phyloP scores from a whole-genome alignment of 2,329 filamentous ascomycete genomes.

The Eutypella sp. region DNA sequence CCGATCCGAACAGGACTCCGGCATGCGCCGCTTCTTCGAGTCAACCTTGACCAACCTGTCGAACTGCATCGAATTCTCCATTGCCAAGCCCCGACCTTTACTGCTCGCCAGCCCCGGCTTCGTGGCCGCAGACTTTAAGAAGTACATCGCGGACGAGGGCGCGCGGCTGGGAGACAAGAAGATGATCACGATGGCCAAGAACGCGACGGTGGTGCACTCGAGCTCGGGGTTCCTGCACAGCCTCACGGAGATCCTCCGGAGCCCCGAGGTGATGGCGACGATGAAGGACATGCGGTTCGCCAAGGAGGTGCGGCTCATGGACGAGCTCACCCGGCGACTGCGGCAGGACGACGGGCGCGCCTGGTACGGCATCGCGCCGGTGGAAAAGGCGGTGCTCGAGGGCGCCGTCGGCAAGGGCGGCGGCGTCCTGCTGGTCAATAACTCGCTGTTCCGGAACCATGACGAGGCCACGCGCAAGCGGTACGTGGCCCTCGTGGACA shows the following conservation, averaged over 20 bases:
- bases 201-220: constrained; percentile 72
- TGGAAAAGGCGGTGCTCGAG: constrained; percentile 76
- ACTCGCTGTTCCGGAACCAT: constrained; percentile 79
- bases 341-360: constrained; percentile 81
- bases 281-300: constrained; percentile 86
- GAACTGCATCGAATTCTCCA: constrained; percentile 72
- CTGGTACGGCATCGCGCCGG: constrained; percentile 83
- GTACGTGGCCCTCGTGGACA: constrained; percentile 83
- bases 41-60: constrained; percentile 70
- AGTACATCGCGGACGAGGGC: constrained; percentile 62
- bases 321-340: constrained; percentile 72
- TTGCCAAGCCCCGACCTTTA: constrained; percentile 63
- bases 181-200: constrained; percentile 56
- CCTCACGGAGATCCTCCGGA: constrained; percentile 81
- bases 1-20: constrained; percentile 62
- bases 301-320: constrained; percentile 77
- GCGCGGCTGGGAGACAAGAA: constrained; percentile 60
- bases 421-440: constrained; percentile 80
- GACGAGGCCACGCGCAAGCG: constrained; percentile 70
- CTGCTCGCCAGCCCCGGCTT: constrained; percentile 88
- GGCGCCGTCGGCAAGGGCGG: constrained; percentile 86
- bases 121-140: constrained; percentile 73
- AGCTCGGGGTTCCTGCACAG: constrained; percentile 83
- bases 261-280: constrained; percentile 68
- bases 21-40: constrained; percentile 72